Base-by-base conservation (phyloP, 164 flowering plant genomes). In the Aristolochia fimbriata region DNA sequence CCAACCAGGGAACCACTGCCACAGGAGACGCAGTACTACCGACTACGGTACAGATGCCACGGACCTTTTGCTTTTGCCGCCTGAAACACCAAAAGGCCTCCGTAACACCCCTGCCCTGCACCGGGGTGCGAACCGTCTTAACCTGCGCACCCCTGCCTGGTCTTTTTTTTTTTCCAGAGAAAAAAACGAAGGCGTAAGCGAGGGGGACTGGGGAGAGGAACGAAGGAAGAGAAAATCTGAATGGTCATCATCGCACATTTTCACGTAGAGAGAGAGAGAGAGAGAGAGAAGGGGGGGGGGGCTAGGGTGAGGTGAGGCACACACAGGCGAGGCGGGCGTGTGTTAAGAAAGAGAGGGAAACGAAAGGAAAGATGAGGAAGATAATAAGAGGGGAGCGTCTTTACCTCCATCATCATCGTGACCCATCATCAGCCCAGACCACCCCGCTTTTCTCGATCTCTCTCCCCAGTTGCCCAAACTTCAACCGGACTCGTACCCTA, bases 401-500 rank as follows among this genome's bases (percentile, higher is more conserved):
- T 33, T 6, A 17, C 21, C 33, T 30, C 22, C 22, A 31, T n/a
- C 59, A 33, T 57, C 59, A 57, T 53, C 56, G 23, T 20, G 53
- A n/a, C 53, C 53, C 46, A 33, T 30, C 37, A 57, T 14, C 19
- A 31, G 19, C 21, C 45, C 14, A 31, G 22, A 50, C 53, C 53
- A 19, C 20, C 59, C 55, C 27, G 48, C 19, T 48, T 51, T 41
- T 61, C 47, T 61, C 57, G 55, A 31, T 51, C 64, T 24, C 57
- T 19, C 41, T 41, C 27, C 45, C 51, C 27, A 53, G 51, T 23
- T 49, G 13, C 22, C 46, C 41, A 17, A 50, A 27, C 37, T 16
- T 37, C 49, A 7, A 52, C 43, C 51, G 6, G 30, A 14, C 22
- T 53, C 49, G 20, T n/a, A 24, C 61, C 65, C 52, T 45, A 63